Evolutionary conservation across 2,329 filamentous ascomycete species (phyloP).

Genomic region (Pseudogymnoascus sp.): DNA sequence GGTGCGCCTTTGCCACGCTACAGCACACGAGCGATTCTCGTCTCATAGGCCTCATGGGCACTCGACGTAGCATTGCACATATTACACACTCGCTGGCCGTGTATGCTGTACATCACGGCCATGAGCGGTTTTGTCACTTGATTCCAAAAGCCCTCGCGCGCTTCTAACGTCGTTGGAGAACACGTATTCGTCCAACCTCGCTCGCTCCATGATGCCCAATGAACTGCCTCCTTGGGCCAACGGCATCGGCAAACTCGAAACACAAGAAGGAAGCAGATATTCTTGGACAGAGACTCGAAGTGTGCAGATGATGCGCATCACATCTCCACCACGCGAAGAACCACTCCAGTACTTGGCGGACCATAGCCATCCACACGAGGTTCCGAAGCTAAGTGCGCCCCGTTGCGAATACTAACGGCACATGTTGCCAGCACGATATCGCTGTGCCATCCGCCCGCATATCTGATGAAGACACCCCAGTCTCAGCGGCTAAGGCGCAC

Average conservation of each 20-base stretch:
- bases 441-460: neutral
- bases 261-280: neutral
- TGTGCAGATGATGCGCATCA: neutral
- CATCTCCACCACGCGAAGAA: neutral
- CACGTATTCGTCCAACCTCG: neutral
- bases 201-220: neutral
- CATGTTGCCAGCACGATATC: neutral
- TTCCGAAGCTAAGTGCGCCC: neutral
- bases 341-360: neutral
- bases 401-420: neutral
- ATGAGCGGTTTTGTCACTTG: neutral
- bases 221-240: neutral
- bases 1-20: neutral
- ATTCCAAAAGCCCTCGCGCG: neutral
- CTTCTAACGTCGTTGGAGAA: neutral
- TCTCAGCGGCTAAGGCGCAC: neutral
- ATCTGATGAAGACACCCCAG: neutral
- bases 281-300: neutral
- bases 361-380: neutral
- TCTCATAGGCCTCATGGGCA: conserved; percentile 2
- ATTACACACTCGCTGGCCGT: neutral
- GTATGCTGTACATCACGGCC: neutral
- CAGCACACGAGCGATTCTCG: neutral
- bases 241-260: conserved; percentile 2
- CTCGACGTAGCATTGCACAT: neutral